Evolutionary conservation across 139 green algal genomes (phyloP), one percentile per base, ranked within the genome.

Genomic region (Chlamydomonas sphaeroides): DNA sequence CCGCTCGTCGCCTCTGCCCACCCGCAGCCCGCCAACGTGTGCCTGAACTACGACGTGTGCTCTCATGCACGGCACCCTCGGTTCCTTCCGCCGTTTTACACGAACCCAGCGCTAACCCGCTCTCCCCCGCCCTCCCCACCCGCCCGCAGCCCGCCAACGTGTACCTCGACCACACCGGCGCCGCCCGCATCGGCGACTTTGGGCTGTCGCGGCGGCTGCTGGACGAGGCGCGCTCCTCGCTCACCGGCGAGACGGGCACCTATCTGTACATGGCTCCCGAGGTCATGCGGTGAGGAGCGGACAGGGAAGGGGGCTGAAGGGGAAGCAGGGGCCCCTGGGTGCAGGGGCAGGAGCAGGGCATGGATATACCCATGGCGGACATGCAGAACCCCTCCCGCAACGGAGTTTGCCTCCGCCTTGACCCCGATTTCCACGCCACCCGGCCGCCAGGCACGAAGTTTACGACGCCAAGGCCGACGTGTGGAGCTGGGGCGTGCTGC

Each of bases 251-350:
- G 88, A 98, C 94, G 1, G 95, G 95, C 39, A 96, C 90, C 4
- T 98, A 98, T 78, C 57, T 95, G 65, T 98, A 97, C 89, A 98
- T 98, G 95, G 88, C 89, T 5, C 95, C 95, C 5, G 95, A 98
- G 83, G 92, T 96, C 67, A 91, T 98, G 73, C 59, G 87, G 85
- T 90, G 76, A 51, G 84, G 1, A 33, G 49, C 0, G 57, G 14
- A 3, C 18, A 25, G 59, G n/a, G n/a, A n/a, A n/a, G n/a, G n/a
- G n/a, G n/a, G n/a, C n/a, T n/a, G n/a, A n/a, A n/a, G n/a, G n/a
- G n/a, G n/a, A n/a, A n/a, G n/a, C n/a, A n/a, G n/a, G n/a, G n/a
- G n/a, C n/a, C n/a, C n/a, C n/a, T n/a, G n/a, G n/a, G n/a, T n/a
- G n/a, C n/a, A n/a, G n/a, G n/a, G n/a, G n/a, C n/a, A n/a, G n/a